These are phyloP conservation scores for Myxozyma melibiosi DNA, from an alignment of 805 yeast genomes.

Conservation along the genomic window DNA sequence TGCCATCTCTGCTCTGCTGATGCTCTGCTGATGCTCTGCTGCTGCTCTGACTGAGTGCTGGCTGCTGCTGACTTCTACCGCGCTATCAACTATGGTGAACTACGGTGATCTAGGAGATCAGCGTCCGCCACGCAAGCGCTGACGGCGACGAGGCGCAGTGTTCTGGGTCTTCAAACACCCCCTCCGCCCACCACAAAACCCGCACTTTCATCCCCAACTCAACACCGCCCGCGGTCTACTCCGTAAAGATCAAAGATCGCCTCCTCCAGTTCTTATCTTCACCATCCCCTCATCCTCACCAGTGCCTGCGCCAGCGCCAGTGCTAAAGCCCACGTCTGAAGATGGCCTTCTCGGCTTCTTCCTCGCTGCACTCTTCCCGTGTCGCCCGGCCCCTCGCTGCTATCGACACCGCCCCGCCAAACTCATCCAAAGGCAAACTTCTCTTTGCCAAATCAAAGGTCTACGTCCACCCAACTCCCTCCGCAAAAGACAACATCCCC, in stretches of 20 bases:
- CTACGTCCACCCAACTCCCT: conserved; percentile 77
- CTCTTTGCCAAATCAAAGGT: conserved; percentile 53
- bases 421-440: conserved; percentile 32
- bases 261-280: not conserved
- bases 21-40: not conserved
- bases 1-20: not conserved
- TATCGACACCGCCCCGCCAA: not conserved
- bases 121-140: too few species aligned
- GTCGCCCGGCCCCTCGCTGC: conserved; percentile 2
- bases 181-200: too few species aligned
- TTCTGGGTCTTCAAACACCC: not conserved
- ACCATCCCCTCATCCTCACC: not conserved
- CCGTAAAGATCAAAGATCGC: not conserved
- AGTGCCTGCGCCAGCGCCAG: too few species aligned
- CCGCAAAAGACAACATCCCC: conserved; percentile 71
- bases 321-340: too few species aligned
- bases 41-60: not conserved
- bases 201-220: not conserved
- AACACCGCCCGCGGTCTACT: conserved; percentile 2
- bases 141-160: not conserved
- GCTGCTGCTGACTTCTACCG: too few species aligned
- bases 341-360: conserved; percentile 1
- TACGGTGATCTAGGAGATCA: too few species aligned
- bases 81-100: too few species aligned
- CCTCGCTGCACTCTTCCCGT: conserved; percentile 11